Percentiles rank a stretch among this genome's conserved stretches.
Evolutionary conservation across 805 yeast genomes (phyloP).

Genomic region (Kluyveromyces siamensis): DNA sequence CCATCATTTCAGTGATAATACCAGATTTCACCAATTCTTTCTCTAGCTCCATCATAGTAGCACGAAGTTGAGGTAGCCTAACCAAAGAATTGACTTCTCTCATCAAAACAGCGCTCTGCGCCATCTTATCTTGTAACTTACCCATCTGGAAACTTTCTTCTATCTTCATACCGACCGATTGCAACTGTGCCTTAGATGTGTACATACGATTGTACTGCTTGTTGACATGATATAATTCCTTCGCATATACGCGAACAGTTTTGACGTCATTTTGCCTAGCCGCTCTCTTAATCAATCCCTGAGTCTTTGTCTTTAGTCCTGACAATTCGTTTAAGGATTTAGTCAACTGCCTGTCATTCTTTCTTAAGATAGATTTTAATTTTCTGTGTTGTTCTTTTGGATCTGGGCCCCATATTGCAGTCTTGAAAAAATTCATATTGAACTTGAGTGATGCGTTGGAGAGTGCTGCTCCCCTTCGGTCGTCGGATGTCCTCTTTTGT

Average conservation of each 20-base stretch:
- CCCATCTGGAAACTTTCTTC: conserved; percentile 86
- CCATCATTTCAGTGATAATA: conserved; percentile 89
- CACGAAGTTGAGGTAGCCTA: conserved; percentile 66
- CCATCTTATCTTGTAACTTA: conserved; percentile 74
- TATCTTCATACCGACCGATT: conserved; percentile 78
- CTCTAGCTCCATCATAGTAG: conserved; percentile 77
- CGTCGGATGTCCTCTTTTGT: too few relatives aligned
- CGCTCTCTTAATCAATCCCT: conserved; percentile 59
- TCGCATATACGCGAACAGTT: conserved; percentile 71
- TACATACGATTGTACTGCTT: conserved; percentile 68
- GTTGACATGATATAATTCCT: conserved; percentile 64
- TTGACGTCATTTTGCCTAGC: conserved; percentile 71
- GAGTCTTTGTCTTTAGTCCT: conserved; percentile 69
- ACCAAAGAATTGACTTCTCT: conserved; percentile 76
- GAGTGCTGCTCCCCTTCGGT: too few relatives aligned
- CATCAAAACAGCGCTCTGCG: conserved; percentile 73
- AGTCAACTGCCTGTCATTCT: conserved; percentile 78
- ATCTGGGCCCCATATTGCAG: conserved; percentile 93
- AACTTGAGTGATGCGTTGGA: background rate
- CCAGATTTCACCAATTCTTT: conserved; percentile 81
- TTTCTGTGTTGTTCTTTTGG: conserved; percentile 79
- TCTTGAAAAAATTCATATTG: conserved; percentile 75
- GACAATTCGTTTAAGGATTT: conserved; percentile 49
- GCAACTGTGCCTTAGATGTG: conserved; percentile 76
- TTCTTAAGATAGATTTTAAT: conserved; percentile 71